Base-by-base conservation (phyloP, 257 asterid genomes). In the Misopates orontium region DNA sequence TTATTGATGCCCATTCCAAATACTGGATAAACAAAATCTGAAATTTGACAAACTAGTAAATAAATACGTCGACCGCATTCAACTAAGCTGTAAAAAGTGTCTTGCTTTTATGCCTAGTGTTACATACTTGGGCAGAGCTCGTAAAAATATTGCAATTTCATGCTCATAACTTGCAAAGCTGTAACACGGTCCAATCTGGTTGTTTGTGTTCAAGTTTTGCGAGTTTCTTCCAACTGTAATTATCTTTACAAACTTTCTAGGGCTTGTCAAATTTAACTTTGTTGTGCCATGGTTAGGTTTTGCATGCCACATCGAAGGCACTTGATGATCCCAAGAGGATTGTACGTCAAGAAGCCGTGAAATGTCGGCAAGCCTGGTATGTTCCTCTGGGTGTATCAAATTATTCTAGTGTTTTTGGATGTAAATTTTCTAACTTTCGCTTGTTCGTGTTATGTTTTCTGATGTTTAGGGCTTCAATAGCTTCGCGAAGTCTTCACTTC, bases 321-420 rank as follows among this genome's bases (percentile, higher is more conserved):
- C 87, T 93, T 48, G 95, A 87, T 77, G 99, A 93, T 79, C 95
- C 92, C 45, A 93, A 93, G 84, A 75, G 95, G 71, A 74, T 48
- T 56, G 95, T 93, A 68, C 92, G 99, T 68, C 87, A 79, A 81
- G 96, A 86, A 78, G 99, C 96, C 40, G 95, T 86, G 71, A 87
- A 84, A 78, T 90, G 99, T 58, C 87, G 85, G n/a, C 94, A 79
- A 50, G 89, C 95, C 66, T 93, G 99, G 99, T 87, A 68, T 47
- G 62, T 36, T 58, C 5, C 53, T 62, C 10, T 14, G 51, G 18
- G 15, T 49, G 23, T 62, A 65, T 28, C n/a, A 32, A 39, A 41
- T 66, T 67, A 13, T 60, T 32, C 20, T 22, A 4, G 51, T 60
- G 10, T 21, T 50, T 57, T 40, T 21, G 8, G 40, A 50, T 55